phyloP scores from a whole-genome alignment of 1,284 basidiomycete species.

The Sphaerobolus stellatus region DNA sequence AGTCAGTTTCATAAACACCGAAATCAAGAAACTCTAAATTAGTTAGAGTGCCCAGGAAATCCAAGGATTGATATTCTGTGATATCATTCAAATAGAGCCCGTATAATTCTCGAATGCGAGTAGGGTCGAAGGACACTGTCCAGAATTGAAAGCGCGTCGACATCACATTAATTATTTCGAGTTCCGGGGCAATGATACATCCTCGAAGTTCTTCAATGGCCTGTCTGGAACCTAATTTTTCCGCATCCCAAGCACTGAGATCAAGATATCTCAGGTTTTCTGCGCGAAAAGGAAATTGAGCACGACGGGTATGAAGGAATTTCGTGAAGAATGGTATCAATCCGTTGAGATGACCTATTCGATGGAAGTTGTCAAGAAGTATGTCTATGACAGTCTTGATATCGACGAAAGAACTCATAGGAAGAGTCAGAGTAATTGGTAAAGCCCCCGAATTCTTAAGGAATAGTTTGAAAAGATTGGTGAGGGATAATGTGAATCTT shows the following conservation, averaged over 20 bases:
- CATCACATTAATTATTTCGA: background rate
- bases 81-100: background rate
- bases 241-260: background rate
- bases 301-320: background rate
- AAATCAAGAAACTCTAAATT: background rate
- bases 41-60: background rate
- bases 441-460: slow-evolving; percentile 3
- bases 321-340: background rate
- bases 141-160: slow-evolving; percentile 2
- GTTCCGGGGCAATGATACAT: slow-evolving; percentile 3
- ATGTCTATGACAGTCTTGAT: background rate
- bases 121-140: background rate
- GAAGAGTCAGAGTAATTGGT: background rate
- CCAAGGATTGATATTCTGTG: background rate
- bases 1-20: too few relatives aligned
- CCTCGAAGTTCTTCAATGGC: background rate
- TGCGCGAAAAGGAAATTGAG: background rate
- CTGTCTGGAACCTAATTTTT: background rate
- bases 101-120: background rate
- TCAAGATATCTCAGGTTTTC: background rate
- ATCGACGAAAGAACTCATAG: background rate
- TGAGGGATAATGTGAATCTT: background rate
- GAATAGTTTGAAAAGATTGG: background rate
- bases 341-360: background rate
- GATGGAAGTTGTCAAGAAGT: slow-evolving; percentile 6